phyloP scores from a whole-genome alignment of 805 yeast species.

The Lipomyces lipofer region DNA sequence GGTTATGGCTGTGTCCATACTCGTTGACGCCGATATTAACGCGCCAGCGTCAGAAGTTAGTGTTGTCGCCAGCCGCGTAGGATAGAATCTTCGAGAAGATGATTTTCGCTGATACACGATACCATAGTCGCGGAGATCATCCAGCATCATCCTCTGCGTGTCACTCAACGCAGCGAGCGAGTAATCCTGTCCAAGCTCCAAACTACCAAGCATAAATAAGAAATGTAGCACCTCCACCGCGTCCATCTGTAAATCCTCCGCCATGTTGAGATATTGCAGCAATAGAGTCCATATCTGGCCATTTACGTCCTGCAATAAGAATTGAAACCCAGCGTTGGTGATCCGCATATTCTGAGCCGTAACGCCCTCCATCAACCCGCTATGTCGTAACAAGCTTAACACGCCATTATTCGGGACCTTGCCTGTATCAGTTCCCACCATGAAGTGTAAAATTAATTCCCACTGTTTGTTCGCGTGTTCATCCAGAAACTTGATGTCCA shows the following conservation, averaged over 20 bases:
- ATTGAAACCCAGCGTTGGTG: constrained; percentile 92
- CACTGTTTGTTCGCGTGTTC: constrained; percentile 81
- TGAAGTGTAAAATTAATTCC: constrained; percentile 93
- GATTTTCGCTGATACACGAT: constrained; percentile 70
- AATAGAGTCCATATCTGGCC: constrained; percentile 93
- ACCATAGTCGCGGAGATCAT: constrained; percentile 89
- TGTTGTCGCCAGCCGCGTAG: constrained; percentile 87
- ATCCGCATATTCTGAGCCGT: constrained; percentile 54
- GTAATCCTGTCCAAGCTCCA: constrained; percentile 88
- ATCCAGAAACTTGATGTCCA: constrained; percentile 68
- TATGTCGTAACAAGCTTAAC: constrained; percentile 67
- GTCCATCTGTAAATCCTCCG: constrained; percentile 85
- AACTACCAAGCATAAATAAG: constrained; percentile 87
- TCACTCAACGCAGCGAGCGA: constrained; percentile 66
- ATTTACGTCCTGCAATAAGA: constrained; percentile 85
- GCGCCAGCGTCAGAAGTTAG: constrained; percentile 80
- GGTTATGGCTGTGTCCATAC: constrained; percentile 64
- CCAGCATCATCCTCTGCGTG: constrained; percentile 83
- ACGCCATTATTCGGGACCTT: constrained; percentile 80
- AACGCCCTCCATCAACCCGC: constrained; percentile 75
- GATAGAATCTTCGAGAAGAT: constrained; percentile 69
- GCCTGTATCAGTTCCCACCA: constrained; percentile 88
- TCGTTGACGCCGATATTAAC: constrained; percentile 70
- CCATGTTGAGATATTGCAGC: constrained; percentile 80
- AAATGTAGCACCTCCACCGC: constrained; percentile 94